Percentiles rank a stretch among this genome's conserved stretches.
Conservation (phyloP, 257 asterid genomes). For the Voacanga thouarsii region DNA sequence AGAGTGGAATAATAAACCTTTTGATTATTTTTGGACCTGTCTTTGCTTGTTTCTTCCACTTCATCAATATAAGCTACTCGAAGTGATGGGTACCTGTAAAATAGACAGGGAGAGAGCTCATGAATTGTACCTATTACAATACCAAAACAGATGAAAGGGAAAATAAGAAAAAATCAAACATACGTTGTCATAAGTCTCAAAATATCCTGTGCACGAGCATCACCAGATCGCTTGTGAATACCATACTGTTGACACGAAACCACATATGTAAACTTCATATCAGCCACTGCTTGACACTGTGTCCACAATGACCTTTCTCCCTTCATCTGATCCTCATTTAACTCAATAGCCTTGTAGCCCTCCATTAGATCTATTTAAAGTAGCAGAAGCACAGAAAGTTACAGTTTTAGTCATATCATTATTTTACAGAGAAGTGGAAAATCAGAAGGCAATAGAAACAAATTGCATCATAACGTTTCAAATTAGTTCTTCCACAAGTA, state of each 20-base stretch:
- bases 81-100: slow-evolving; percentile 86
- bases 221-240: slow-evolving; percentile 91
- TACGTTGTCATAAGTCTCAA: slow-evolving; percentile 88
- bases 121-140: not conserved
- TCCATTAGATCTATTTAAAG: slow-evolving; percentile 77
- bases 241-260: slow-evolving; percentile 95
- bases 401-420: not conserved
- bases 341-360: slow-evolving; percentile 95
- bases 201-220: slow-evolving; percentile 88
- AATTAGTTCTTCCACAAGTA: slow-evolving; percentile 12
- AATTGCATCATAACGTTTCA: not conserved
- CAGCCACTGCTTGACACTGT: slow-evolving; percentile 98
- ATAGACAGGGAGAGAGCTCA: slow-evolving; percentile 12
- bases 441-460: not conserved
- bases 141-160: slow-evolving; percentile 17
- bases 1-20: slow-evolving; percentile 89
- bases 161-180: slow-evolving; percentile 23
- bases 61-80: slow-evolving; percentile 98
- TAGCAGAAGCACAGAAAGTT: slow-evolving; percentile 11
- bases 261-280: slow-evolving; percentile 96
- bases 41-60: slow-evolving; percentile 93
- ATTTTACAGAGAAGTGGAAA: not conserved
- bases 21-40: slow-evolving; percentile 67
- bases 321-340: slow-evolving; percentile 94
- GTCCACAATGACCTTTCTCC: slow-evolving; percentile 95